phyloP scores from a whole-genome alignment of 1,284 basidiomycete genomes.

The Malassezia sympodialis region DNA sequence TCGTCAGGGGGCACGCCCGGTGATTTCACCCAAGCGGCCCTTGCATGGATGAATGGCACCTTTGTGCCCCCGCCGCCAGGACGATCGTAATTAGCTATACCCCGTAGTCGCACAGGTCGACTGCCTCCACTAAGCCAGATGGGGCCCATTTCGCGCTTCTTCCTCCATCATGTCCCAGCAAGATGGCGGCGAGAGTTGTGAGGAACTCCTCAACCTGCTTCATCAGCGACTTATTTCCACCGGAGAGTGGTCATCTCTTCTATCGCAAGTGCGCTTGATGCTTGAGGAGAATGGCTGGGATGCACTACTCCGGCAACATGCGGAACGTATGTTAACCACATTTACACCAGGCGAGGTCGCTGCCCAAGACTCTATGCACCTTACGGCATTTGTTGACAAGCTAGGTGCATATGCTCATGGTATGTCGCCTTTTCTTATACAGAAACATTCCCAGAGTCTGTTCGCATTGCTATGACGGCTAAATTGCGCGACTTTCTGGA shows the following conservation, averaged over 20 bases:
- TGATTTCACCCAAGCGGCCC: constrained; percentile 72
- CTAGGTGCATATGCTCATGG: constrained; percentile 14
- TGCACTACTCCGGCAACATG: constrained; percentile 11
- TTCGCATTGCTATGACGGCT: constrained; percentile 5
- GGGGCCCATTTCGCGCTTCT: not conserved
- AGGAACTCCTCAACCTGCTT: constrained; percentile 15
- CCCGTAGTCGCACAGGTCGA: not conserved
- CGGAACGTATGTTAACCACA: constrained; percentile 9
- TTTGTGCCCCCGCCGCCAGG: constrained; percentile 53
- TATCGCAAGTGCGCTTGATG: constrained; percentile 5
- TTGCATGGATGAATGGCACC: constrained; percentile 65
- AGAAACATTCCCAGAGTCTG: constrained; percentile 16
- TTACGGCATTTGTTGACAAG: constrained; percentile 12
- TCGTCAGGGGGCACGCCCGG: constrained; percentile 59
- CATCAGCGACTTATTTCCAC: constrained; percentile 17
- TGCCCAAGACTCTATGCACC: constrained; percentile 7
- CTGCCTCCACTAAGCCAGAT: not conserved
- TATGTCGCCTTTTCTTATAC: not conserved
- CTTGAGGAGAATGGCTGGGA: constrained; percentile 17
- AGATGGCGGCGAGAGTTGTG: constrained; percentile 13
- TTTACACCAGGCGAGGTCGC: constrained; percentile 8
- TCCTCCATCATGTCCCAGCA: constrained; percentile 11
- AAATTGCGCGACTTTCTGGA: constrained; percentile 15
- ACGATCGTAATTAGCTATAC: constrained; percentile 15
- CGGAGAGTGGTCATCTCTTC: constrained; percentile 12